Base-by-base conservation (phyloP, 768 basidiomycete species). In the Rossbeevera mucosa region DNA sequence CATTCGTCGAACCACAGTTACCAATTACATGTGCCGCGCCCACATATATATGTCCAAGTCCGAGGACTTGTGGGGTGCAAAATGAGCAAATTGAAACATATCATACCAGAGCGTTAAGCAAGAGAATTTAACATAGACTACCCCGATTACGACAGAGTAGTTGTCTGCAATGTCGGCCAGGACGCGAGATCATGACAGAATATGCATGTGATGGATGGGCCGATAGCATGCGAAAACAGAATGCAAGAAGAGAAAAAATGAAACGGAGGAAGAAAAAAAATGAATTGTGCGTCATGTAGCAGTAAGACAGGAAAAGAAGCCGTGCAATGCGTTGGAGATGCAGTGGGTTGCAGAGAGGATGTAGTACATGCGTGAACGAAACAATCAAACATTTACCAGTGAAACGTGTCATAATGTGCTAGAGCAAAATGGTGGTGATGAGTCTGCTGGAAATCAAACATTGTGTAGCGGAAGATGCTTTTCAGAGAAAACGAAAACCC, bases 251-350 rank as follows among this genome's bases (percentile, higher is more conserved):
- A 42, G 25, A 21, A 21, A 22, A 43, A 25, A 38, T 38, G 36
- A 38, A 38, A 38, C 18, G 33, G 33, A 43, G 33, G 50, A 53
- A 52, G 33, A 51, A 53, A 52, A 54, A 52, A 47, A 44, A 43
- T 47, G 49, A 56, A 57, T 55, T 54, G 54, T 53, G 58, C 60
- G 47, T 40, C 44, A 13, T 58, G 51, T 52, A 51, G 43, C 47
- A 47, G 57, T 50, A 51, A 54, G 53, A 54, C 54, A 55, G 49
- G 41, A 33, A 44, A 38, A 21, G 51, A 54, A 52, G 48, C 50
- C 46, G 51, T 64, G 59, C 44, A 46, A 53, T 67, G 61, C 44
- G 59, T 63, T 51, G 59, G 48, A 52, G 57, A 56, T 66, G 65
- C 61, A 36, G 45, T 54, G 50, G 31, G 33, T 60, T 55, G 63